phyloP scores from a whole-genome alignment of 2,329 filamentous ascomycete species.

The Gnomoniopsis sp. region DNA sequence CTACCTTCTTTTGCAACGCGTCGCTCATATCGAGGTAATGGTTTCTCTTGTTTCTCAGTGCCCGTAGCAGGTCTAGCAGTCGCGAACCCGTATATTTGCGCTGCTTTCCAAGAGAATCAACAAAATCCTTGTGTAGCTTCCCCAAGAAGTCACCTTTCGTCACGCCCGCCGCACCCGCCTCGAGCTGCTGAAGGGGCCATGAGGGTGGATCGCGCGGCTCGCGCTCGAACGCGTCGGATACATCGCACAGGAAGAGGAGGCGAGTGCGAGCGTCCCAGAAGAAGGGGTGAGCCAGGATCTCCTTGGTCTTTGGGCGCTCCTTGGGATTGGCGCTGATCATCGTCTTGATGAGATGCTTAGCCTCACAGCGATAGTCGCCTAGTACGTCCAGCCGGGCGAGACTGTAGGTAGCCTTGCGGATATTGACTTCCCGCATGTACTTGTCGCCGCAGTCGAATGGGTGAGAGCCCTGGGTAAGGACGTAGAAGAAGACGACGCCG shows the following conservation, averaged over 20 bases:
- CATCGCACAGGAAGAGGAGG: constrained; percentile 89
- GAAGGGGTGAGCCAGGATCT: constrained; percentile 90
- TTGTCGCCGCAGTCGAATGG: constrained; percentile 92
- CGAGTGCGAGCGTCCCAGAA: constrained; percentile 93
- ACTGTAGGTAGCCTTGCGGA: constrained; percentile 82
- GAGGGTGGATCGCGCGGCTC: constrained; percentile 83
- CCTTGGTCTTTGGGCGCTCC: constrained; percentile 64
- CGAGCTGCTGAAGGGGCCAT: constrained; percentile 57
- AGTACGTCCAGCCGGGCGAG: constrained; percentile 69
- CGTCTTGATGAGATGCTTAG: constrained; percentile 76
- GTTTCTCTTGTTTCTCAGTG: constrained; percentile 92
- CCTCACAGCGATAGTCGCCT: constrained; percentile 82
- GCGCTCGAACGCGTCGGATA: constrained; percentile 94
- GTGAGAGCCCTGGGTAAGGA: constrained; percentile 88
- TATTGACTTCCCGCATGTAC: constrained; percentile 96
- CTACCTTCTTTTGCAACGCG: constrained; percentile 66
- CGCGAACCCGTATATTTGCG: constrained; percentile 85
- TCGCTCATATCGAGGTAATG: constrained; percentile 97
- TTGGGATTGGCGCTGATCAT: constrained; percentile 65
- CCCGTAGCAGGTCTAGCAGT: constrained; percentile 82
- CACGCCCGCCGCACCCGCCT: constrained; percentile 48
- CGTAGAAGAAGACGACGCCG: constrained; percentile 97
- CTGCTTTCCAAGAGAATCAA: constrained; percentile 88
- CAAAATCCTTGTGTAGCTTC: constrained; percentile 73
- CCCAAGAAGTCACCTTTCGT: constrained; percentile 74